Base-by-base conservation (phyloP, 768 basidiomycete genomes). In the Calvatia gigantea region DNA sequence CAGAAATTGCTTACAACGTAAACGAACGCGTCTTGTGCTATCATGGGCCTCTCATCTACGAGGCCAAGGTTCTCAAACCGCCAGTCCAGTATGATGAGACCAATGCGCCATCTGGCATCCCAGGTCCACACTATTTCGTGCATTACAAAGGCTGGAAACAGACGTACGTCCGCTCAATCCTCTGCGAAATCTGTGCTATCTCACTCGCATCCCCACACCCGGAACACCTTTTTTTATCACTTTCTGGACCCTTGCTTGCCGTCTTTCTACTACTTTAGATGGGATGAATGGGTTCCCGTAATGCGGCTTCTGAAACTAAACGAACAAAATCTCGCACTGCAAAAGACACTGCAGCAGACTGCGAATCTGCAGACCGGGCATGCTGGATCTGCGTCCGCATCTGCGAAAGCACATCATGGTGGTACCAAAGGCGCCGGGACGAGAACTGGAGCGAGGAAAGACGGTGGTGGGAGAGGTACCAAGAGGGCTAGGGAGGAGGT, bases 61-160 rank as follows among this genome's bases (percentile, higher is more conserved):
- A 96, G 71, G 95, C 95, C 9, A 96, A 98, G 70, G 77, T 98
- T n/a, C 79, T 95, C 61, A 77, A 79, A 60, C 68, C 72, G 2
- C 84, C 86, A 57, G 78, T 56, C 21, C 28, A 73, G 37, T 86
- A 84, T 72, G 83, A 86, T 56, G 85, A 87, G 62, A 70, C 75
- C 15, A 85, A 75, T 52, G 81, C 85, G 0, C 76, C 81, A 38
- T 78, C 81, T 4, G 83, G 85, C 5, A 67, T 70, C 8, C 69
- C 80, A 2, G 96, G 95, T 5, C 82, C 84, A 3, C 92, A 96
- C 64, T 98, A 92, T 71, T 87, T 90, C 58, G 95, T 99, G 35
- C 97, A 99, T 70, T 99, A 99, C 79, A 97, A 98, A 71, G 97
- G 97, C 7, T 99, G 97, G 97, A 99, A 98, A 69, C 90, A 93